Percentiles rank a stretch among this genome's conserved stretches.
Conservation (phyloP, 345 rosid genomes). For the Aquilaria yunnanensis region DNA sequence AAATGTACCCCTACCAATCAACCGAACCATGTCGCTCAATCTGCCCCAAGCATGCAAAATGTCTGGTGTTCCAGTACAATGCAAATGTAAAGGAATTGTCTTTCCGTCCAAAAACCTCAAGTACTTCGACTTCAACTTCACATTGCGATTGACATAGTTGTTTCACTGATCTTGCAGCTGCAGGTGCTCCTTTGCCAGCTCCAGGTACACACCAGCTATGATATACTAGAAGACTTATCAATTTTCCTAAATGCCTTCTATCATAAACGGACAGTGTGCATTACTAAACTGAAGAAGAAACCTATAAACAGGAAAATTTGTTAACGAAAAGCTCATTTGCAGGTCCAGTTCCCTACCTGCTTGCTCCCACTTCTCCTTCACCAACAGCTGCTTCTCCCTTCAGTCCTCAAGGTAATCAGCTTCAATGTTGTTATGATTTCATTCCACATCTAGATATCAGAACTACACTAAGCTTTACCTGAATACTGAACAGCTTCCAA, state of each 20-base stretch:
- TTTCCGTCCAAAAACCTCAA: not conserved
- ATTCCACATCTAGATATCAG: not conserved
- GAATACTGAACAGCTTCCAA: slow-evolving; percentile 31
- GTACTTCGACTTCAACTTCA: not conserved
- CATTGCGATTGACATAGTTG: not conserved
- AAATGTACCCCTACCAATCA: slow-evolving; percentile 66
- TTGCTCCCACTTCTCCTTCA: slow-evolving; percentile 42
- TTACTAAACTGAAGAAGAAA: not conserved
- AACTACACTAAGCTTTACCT: not conserved
- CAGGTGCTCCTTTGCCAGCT: slow-evolving; percentile 80
- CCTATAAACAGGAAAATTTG: too few relatives aligned
- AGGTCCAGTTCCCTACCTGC: slow-evolving; percentile 64
- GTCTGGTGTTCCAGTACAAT: slow-evolving; percentile 54
- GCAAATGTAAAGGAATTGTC: slow-evolving; percentile 53
- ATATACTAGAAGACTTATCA: too few relatives aligned
- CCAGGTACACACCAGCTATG: slow-evolving; percentile 42
- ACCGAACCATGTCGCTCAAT: slow-evolving; percentile 49
- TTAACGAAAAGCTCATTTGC: slow-evolving; percentile 11
- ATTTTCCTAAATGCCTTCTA: not conserved
- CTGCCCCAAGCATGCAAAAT: slow-evolving; percentile 71
- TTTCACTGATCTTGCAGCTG: slow-evolving; percentile 34
- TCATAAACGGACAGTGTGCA: not conserved
- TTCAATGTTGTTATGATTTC: not conserved
- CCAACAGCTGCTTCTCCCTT: slow-evolving; percentile 41
- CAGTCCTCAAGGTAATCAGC: slow-evolving; percentile 44